phyloP scores from a whole-genome alignment of 768 basidiomycete species.

The Cyclocybe aegerita region DNA sequence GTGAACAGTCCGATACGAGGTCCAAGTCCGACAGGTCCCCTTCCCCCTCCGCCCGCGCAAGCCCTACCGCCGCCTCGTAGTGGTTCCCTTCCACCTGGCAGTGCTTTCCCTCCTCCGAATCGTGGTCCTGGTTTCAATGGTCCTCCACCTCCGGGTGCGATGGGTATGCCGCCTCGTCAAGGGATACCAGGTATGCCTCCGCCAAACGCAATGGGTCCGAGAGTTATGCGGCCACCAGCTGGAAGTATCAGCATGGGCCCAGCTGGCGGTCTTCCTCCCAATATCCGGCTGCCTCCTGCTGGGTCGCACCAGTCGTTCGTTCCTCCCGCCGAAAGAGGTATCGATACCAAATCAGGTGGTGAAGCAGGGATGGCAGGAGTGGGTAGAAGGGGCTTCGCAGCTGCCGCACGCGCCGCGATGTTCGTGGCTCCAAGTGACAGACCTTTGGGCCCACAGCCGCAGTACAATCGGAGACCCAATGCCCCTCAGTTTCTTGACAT shows the following conservation, averaged over 20 bases:
- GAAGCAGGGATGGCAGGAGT: slow-evolving; percentile 91
- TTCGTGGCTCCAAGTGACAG: slow-evolving; percentile 22
- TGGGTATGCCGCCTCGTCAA: slow-evolving; percentile 1
- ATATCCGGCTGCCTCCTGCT: neutral
- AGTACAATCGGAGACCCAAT: slow-evolving; percentile 28
- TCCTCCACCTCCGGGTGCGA: slow-evolving; percentile 2
- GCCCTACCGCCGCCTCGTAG: slow-evolving; percentile 1
- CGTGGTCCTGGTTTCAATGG: slow-evolving; percentile 9
- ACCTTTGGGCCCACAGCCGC: slow-evolving; percentile 15
- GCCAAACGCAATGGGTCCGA: neutral
- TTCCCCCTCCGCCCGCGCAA: neutral
- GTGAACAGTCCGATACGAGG: slow-evolving; percentile 3
- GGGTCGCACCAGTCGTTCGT: slow-evolving; percentile 15
- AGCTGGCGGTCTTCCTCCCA: neutral
- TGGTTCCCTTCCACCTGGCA: neutral
- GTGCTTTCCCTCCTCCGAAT: slow-evolving; percentile 2
- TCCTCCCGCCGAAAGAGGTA: slow-evolving; percentile 34
- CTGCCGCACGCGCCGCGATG: slow-evolving; percentile 60
- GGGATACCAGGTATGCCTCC: neutral
- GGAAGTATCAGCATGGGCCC: neutral
- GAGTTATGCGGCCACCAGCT: neutral
- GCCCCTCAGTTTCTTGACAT: slow-evolving; percentile 48
- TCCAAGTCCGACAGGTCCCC: neutral
- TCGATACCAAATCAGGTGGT: slow-evolving; percentile 74
- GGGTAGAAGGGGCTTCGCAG: slow-evolving; percentile 80